Evolutionary conservation across 2,329 filamentous ascomycete species (phyloP).

Genomic region (Orbilia javanica): DNA sequence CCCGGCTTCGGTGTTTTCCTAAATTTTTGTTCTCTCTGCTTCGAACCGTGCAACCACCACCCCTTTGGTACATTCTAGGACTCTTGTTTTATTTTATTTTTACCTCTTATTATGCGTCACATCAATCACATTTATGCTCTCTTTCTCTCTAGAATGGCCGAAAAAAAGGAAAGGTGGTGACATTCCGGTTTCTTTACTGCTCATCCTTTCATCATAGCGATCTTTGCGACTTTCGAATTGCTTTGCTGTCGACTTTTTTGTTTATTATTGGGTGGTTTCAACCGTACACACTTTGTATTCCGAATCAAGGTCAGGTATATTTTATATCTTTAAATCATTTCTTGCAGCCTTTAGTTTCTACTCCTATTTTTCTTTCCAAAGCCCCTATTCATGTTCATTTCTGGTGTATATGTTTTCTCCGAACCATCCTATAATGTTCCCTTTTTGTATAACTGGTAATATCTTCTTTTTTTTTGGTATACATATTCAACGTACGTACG

Average conservation of each 20-base stretch:
- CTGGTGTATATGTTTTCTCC: conserved; percentile 58
- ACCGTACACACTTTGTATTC: conserved; percentile 33
- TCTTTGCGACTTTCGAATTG: conserved; percentile 30
- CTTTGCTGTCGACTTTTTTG: not conserved
- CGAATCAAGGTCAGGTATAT: conserved; percentile 37
- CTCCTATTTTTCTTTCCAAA: conserved; percentile 27
- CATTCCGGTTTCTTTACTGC: conserved; percentile 35
- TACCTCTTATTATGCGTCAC: conserved; percentile 56
- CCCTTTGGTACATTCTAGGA: conserved; percentile 50
- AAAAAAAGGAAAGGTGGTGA: conserved; percentile 31
- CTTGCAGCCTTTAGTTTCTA: conserved; percentile 46
- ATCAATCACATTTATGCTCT: conserved; percentile 50
- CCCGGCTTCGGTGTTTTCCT: conserved; percentile 17
- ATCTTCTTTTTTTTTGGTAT: conserved; percentile 16
- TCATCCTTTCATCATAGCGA: conserved; percentile 47
- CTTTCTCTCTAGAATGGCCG: conserved; percentile 42
- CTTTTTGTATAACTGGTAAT: conserved; percentile 32
- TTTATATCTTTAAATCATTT: conserved; percentile 38
- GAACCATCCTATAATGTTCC: conserved; percentile 31
- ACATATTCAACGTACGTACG: conserved; percentile 51
- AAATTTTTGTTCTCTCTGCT: conserved; percentile 5
- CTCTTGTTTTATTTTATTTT: conserved; percentile 13
- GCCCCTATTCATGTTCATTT: conserved; percentile 54
- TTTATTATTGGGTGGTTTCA: conserved; percentile 41
- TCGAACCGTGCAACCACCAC: conserved; percentile 14